Evolutionary conservation across 768 basidiomycete species (phyloP).

Genomic region (Tricholoma hemisulphureum): DNA sequence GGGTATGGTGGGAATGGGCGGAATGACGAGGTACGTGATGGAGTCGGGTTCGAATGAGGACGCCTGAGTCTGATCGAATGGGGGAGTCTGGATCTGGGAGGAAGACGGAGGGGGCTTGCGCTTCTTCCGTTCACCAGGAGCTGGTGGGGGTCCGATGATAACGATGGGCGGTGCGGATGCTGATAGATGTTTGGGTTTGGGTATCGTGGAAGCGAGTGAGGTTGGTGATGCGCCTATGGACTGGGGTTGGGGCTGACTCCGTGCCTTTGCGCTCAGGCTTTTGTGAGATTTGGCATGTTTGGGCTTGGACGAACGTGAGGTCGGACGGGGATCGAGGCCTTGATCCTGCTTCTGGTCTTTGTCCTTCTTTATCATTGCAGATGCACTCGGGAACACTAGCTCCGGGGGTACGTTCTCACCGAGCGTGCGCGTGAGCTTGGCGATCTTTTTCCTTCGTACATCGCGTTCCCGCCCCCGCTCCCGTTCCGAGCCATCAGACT

Average conservation of each 20-base stretch:
- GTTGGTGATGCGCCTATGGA: not conserved
- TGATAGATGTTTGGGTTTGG: not conserved
- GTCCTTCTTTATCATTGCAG: not conserved
- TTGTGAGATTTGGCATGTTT: not conserved
- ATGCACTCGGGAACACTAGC: constrained; percentile 35
- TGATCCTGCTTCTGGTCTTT: not conserved
- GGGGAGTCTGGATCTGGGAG: not conserved
- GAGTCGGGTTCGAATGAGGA: not conserved
- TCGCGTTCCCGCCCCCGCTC: constrained; percentile 29
- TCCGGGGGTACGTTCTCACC: constrained; percentile 53
- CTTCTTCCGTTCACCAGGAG: not conserved
- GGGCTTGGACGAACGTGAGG: not conserved
- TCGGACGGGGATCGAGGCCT: not conserved
- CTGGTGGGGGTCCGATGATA: not conserved
- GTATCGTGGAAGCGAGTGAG: not conserved
- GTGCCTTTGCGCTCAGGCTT: not conserved
- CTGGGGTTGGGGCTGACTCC: not conserved
- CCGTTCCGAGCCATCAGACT: not conserved
- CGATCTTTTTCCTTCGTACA: constrained; percentile 40
- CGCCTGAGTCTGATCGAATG: not conserved
- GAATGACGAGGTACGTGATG: not conserved
- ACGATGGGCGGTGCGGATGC: not conserved
- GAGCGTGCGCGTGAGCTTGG: constrained; percentile 50
- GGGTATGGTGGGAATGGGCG: not conserved
- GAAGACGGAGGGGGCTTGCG: not conserved